Conservation (phyloP, 176 grass and related monocot species). For the Saccharum officinarum region DNA sequence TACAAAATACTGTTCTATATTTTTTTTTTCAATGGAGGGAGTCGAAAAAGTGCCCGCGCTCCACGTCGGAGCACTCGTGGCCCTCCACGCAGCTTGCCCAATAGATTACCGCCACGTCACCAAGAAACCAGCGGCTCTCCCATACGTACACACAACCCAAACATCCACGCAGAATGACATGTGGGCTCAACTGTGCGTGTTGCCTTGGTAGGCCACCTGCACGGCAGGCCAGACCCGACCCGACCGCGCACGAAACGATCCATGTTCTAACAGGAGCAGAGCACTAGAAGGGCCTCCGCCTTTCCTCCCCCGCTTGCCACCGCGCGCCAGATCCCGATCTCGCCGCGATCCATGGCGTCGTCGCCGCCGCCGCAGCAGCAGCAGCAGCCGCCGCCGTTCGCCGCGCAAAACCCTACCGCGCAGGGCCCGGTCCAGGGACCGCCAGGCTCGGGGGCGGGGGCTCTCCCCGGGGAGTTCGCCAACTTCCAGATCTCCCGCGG, state of each 20-base stretch:
- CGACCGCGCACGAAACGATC: neutral
- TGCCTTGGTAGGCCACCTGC: neutral
- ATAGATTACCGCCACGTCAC: slow-evolving; percentile 41
- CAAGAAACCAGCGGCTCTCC: neutral
- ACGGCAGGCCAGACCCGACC: neutral
- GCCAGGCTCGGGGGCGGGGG: slow-evolving; percentile 21
- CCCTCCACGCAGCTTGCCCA: slow-evolving; percentile 43
- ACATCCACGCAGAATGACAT: neutral
- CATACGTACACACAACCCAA: neutral
- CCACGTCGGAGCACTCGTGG: neutral
- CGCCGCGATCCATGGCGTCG: slow-evolving; percentile 27
- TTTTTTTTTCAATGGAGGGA: too few species aligned
- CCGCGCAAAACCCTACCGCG: slow-evolving; percentile 15
- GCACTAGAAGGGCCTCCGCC: neutral
- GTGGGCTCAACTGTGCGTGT: neutral
- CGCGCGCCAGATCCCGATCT: slow-evolving; percentile 38
- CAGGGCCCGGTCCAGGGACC: neutral
- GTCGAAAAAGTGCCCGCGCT: neutral
- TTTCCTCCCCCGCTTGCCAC: neutral
- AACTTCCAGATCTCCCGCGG: slow-evolving; percentile 66
- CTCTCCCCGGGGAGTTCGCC: slow-evolving; percentile 39
- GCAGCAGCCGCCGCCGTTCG: slow-evolving; percentile 17
- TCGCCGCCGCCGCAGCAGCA: neutral
- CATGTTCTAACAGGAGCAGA: neutral
- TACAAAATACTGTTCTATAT: too few species aligned